Conservation (phyloP, 805 yeast genomes). For the Zygoascus ofunaensis region DNA sequence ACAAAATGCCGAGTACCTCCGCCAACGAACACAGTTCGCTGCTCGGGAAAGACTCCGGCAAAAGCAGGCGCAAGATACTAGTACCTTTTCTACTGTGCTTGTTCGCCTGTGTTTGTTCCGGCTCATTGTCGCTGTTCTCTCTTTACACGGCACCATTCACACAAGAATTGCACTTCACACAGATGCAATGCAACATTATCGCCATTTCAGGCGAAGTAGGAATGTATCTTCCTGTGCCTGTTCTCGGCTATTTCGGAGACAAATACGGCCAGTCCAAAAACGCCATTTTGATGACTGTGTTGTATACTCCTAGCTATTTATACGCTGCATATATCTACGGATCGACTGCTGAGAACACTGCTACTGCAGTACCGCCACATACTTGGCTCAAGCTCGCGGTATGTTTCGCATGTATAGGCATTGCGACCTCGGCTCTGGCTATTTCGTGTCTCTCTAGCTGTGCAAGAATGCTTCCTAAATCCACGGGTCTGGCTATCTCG, state of each 20-base stretch:
- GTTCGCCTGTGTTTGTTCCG: conserved; percentile 44
- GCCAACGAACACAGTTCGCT: conserved; percentile 7
- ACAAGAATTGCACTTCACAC: conserved; percentile 47
- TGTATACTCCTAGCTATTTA: conserved; percentile 63
- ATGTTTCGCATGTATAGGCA: conserved; percentile 29
- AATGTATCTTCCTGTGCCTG: conserved; percentile 74
- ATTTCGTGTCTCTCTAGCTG: conserved; percentile 46
- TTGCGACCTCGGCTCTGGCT: conserved; percentile 32
- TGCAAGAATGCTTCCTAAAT: conserved; percentile 72
- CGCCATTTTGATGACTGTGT: conserved; percentile 48
- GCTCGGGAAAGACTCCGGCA: conserved; percentile 2
- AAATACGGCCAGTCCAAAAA: conserved; percentile 73
- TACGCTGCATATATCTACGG: conserved; percentile 35
- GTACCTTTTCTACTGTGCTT: conserved; percentile 4
- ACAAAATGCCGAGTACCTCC: too few species aligned
- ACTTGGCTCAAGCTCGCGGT: conserved; percentile 4
- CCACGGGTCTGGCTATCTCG: conserved; percentile 73
- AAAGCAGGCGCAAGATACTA: background rate
- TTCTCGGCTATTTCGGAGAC: conserved; percentile 75
- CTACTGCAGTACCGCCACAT: conserved; percentile 1
- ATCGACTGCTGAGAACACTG: conserved; percentile 13
- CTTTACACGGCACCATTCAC: conserved; percentile 67
- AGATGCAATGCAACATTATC: conserved; percentile 60
- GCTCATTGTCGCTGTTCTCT: conserved; percentile 76
- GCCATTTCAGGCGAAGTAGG: conserved; percentile 72